phyloP scores from a whole-genome alignment of 2,329 filamentous ascomycete genomes.

The Bipolaris oryzae region DNA sequence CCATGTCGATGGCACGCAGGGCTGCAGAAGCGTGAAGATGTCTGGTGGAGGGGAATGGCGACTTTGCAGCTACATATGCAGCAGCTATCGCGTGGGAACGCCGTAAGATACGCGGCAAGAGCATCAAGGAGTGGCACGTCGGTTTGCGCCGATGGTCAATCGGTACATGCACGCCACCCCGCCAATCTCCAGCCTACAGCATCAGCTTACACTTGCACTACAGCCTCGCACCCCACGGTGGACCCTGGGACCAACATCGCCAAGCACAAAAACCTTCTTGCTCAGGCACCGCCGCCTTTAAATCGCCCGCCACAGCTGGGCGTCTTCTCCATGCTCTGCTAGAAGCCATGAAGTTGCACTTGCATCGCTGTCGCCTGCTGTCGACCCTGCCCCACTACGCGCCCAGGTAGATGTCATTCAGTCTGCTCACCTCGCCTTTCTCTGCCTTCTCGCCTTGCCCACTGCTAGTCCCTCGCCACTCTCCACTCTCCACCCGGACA shows the following conservation, averaged over 20 bases:
- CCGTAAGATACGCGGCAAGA: slow-evolving; percentile 37
- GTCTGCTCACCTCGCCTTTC: background rate
- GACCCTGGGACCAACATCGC: slow-evolving; percentile 8
- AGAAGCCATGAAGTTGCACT: slow-evolving; percentile 23
- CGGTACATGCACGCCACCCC: slow-evolving; percentile 30
- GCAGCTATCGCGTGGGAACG: slow-evolving; percentile 37
- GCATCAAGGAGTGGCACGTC: slow-evolving; percentile 30
- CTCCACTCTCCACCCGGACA: background rate
- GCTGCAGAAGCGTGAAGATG: slow-evolving; percentile 41
- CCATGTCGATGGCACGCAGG: slow-evolving; percentile 65
- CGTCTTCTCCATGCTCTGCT: background rate
- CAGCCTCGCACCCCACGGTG: slow-evolving; percentile 13
- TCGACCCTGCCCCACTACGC: slow-evolving; percentile 15
- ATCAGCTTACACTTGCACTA: background rate
- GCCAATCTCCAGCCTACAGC: slow-evolving; percentile 6
- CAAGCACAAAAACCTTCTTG: slow-evolving; percentile 7
- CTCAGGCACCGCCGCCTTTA: slow-evolving; percentile 3
- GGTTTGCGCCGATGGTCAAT: slow-evolving; percentile 28
- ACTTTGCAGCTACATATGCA: slow-evolving; percentile 34
- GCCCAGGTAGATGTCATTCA: slow-evolving; percentile 22
- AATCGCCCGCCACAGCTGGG: background rate
- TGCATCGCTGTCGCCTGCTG: slow-evolving; percentile 6
- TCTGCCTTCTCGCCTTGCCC: background rate
- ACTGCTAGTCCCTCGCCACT: background rate
- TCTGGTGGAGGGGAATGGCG: slow-evolving; percentile 22